Evolutionary conservation across 768 basidiomycete species (phyloP), one percentile per base, ranked within the genome.

Genomic region (Jaapia argillacea): DNA sequence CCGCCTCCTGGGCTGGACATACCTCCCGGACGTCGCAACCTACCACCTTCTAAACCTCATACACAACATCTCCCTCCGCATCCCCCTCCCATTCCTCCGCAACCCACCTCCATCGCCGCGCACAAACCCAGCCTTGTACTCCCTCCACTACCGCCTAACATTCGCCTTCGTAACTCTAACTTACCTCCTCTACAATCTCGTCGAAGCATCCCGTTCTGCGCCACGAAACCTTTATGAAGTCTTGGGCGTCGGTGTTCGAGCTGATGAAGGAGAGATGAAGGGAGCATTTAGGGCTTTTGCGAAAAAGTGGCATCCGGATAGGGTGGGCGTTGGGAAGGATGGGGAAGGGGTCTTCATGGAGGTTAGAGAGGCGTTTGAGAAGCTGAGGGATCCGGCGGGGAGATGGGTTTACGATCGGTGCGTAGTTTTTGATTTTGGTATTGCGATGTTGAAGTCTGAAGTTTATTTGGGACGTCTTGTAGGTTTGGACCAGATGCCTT

Each of bases 331-430:
- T 24, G 81, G 81, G 0, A 61, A 61, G 0, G 58, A 64, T 16
- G 81, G 81, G 5, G 80, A 79, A 49, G 68, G 68, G 10, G 43
- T 77, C 22, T 92, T 92, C 54, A 83, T 89, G 39, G 58, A 65
- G 37, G 78, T 85, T 4, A 65, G 85, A 46, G 75, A 81, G 54
- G 84, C 78, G 25, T 90, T 78, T 49, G 87, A 92, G 49, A 79
- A 82, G 1, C 59, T 92, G 22, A 86, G 81, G 57, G 71, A 87
- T 50, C 88, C 89, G 3, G 68, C 74, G 6, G 78, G 78, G 36
- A 62, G 88, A 40, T 91, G 89, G 65, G 89, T 87, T 0, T 92
- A 92, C 57, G 89, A 92, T 54, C 71, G 87, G 82, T 85, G 51
- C 42, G 74, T 57, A 1, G 13, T 27, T 6, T 16, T 40, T 35